Conservation (phyloP, 805 yeast species). For the Nakazawaea laoshanensis region DNA sequence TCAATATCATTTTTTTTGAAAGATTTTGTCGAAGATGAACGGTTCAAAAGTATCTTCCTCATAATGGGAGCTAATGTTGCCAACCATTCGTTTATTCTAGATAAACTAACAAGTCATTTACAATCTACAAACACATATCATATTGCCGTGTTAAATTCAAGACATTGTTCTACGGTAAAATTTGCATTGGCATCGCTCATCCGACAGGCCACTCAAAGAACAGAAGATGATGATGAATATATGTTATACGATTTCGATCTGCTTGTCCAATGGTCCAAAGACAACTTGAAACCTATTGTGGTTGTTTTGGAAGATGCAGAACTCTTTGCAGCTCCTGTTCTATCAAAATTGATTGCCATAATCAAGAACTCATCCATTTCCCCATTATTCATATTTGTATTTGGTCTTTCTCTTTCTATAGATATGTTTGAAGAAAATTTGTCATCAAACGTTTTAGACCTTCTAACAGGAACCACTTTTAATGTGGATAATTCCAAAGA, state of each 20-base stretch:
- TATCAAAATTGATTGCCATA: constrained; percentile 15
- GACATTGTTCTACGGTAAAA: constrained; percentile 27
- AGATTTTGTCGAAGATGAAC: constrained; percentile 10
- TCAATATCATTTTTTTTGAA: constrained; percentile 18
- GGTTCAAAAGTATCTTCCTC: constrained; percentile 27
- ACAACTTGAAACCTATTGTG: constrained; percentile 12
- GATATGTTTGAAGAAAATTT: constrained; percentile 25
- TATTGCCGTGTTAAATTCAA: constrained; percentile 25
- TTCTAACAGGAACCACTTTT: constrained; percentile 18
- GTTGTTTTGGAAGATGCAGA: constrained; percentile 27
- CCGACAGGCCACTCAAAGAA: constrained; percentile 14
- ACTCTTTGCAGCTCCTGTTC: constrained; percentile 19
- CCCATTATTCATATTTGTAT: constrained; percentile 15
- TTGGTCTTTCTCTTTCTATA: constrained; percentile 26
- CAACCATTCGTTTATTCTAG: constrained; percentile 26
- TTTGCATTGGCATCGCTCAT: constrained; percentile 26
- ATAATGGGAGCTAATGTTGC: constrained; percentile 34
- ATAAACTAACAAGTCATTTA: constrained; percentile 17
- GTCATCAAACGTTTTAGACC: constrained; percentile 16
- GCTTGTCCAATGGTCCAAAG: constrained; percentile 13
- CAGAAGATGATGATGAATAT: constrained; percentile 11
- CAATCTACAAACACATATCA: constrained; percentile 11
- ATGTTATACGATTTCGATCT: constrained; percentile 18
- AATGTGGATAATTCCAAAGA: constrained; percentile 22
- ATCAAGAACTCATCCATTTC: neutral